Percentiles rank a stretch among this genome's conserved stretches.
Evolutionary conservation across 2,329 filamentous ascomycete genomes (phyloP).

Genomic region (Metarhizium sp.): DNA sequence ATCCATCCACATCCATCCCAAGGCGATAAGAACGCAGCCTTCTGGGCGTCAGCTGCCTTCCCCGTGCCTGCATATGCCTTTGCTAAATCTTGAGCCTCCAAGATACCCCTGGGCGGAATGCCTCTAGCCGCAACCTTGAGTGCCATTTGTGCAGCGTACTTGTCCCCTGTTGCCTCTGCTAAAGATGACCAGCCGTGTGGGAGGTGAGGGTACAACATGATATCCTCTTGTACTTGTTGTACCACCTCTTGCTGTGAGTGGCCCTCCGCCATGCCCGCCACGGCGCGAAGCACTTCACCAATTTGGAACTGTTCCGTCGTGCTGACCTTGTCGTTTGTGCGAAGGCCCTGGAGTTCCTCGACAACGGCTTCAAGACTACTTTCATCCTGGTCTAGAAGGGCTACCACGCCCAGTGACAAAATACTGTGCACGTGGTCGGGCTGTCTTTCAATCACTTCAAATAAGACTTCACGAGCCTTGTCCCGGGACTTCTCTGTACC

Average conservation of each 20-base stretch:
- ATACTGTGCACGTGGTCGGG: slow-evolving; percentile 72
- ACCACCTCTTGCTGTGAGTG: slow-evolving; percentile 41
- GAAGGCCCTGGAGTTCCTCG: slow-evolving; percentile 64
- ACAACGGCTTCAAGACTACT: slow-evolving; percentile 74
- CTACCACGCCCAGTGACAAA: slow-evolving; percentile 74
- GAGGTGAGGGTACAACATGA: slow-evolving; percentile 73
- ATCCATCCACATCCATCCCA: slow-evolving; percentile 64
- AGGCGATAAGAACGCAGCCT: slow-evolving; percentile 69
- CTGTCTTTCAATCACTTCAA: slow-evolving; percentile 65
- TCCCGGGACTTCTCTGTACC: slow-evolving; percentile 65
- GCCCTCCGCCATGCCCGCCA: slow-evolving; percentile 50
- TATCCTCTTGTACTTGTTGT: slow-evolving; percentile 61
- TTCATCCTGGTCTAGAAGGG: slow-evolving; percentile 67
- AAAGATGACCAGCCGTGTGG: slow-evolving; percentile 76
- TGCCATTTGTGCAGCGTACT: slow-evolving; percentile 64
- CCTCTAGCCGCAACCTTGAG: slow-evolving; percentile 66
- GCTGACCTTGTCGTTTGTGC: slow-evolving; percentile 55
- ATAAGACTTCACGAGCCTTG: slow-evolving; percentile 69
- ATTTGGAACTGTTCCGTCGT: slow-evolving; percentile 58
- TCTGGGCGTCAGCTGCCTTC: slow-evolving; percentile 63
- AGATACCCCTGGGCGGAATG: slow-evolving; percentile 60
- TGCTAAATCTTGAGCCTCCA: slow-evolving; percentile 62
- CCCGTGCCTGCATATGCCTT: slow-evolving; percentile 67
- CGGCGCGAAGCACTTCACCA: slow-evolving; percentile 64
- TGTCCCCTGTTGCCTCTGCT: slow-evolving; percentile 46